Conservation (phyloP, 805 yeast genomes). For the Cyberlindnera japonica region DNA sequence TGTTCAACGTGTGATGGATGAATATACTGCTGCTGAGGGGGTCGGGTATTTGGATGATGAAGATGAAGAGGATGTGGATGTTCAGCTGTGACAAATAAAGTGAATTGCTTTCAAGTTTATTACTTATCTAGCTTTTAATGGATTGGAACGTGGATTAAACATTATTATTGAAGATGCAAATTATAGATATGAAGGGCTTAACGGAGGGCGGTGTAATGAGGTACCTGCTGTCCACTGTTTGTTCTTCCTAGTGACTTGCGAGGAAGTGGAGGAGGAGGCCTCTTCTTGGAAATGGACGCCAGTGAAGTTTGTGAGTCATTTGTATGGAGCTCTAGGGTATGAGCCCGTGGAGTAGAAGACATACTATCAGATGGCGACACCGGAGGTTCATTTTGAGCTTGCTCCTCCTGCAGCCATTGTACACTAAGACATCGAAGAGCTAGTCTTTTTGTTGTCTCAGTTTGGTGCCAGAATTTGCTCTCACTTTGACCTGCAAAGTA, state of each 20-base stretch:
- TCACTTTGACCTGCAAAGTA: conserved; percentile 37
- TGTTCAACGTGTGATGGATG: conserved; percentile 71
- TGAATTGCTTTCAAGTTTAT: background rate
- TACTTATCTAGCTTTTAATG: background rate
- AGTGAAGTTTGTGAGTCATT: conserved; percentile 34
- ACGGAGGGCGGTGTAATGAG: background rate
- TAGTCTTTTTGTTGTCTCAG: conserved; percentile 38
- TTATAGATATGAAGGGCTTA: background rate
- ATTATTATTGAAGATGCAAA: too few relatives aligned
- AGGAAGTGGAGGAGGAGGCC: conserved; percentile 35
- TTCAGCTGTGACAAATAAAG: conserved; percentile 6
- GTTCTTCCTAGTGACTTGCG: conserved; percentile 23
- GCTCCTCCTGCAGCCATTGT: conserved; percentile 27
- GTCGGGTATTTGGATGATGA: conserved; percentile 40
- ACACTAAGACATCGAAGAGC: conserved; percentile 31
- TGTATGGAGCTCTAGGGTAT: conserved; percentile 5
- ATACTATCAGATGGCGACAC: conserved; percentile 9
- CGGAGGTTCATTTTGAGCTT: background rate
- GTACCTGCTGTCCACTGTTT: conserved; percentile 2
- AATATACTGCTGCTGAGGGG: conserved; percentile 68
- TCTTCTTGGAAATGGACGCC: conserved; percentile 30
- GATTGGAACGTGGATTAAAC: too few relatives aligned
- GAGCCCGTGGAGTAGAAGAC: conserved; percentile 3
- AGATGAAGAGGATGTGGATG: conserved; percentile 35
- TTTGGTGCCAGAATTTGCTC: conserved; percentile 33